phyloP scores from a whole-genome alignment of 164 flowering plant genomes.

The Tinospora cordifolia region DNA sequence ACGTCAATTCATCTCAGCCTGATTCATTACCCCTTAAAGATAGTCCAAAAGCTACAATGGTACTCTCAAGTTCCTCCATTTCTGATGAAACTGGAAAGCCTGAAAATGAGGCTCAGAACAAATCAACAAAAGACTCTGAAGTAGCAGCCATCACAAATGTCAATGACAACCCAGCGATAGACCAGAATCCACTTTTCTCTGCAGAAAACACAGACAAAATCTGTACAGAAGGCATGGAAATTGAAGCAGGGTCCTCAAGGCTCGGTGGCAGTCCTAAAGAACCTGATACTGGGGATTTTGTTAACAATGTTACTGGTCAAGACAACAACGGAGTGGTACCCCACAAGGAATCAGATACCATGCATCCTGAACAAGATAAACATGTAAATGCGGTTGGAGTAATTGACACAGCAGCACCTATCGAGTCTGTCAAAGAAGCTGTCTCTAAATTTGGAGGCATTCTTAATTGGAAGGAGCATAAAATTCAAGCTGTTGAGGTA shows the following conservation, averaged over 20 bases:
- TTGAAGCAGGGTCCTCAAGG: background rate
- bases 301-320: constrained; percentile 7
- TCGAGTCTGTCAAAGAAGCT: constrained; percentile 73
- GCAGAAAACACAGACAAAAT: background rate
- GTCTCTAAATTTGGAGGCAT: constrained; percentile 91
- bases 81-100: background rate
- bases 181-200: background rate
- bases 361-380: constrained; percentile 14
- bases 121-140: background rate
- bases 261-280: background rate
- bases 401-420: constrained; percentile 65
- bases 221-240: background rate
- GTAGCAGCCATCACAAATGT: background rate
- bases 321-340: background rate
- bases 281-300: constrained; percentile 14
- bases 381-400: constrained; percentile 6
- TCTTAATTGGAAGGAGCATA: constrained; percentile 82
- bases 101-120: background rate
- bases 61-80: background rate
- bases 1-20: background rate
- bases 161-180: background rate
- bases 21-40: background rate
- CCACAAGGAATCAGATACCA: constrained; percentile 3
- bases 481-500: constrained; percentile 68
- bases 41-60: background rate